A percentile compares a stretch with the other conserved stretches of the same genome.
Conservation (phyloP, 305 asterid genomes). For the Striga hermonthica region DNA sequence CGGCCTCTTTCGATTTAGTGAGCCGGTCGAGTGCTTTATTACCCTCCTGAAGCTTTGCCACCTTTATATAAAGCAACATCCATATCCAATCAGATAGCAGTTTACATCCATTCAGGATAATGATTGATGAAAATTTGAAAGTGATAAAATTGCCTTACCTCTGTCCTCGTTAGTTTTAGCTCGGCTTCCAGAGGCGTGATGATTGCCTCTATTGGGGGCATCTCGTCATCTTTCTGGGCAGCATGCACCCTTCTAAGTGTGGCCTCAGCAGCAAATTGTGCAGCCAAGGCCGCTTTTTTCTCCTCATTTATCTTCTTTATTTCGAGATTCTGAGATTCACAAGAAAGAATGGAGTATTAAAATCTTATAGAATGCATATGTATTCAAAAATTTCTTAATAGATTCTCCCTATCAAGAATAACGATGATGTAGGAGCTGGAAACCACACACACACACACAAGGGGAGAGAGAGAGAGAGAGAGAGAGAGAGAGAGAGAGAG, state of each 20-base stretch:
- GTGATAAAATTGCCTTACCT: slow-evolving; percentile 44
- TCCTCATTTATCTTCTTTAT: slow-evolving; percentile 84
- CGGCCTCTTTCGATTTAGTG: slow-evolving; percentile 92
- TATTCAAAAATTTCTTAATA: slow-evolving; percentile 18
- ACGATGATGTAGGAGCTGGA: slow-evolving; percentile 10
- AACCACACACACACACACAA: background rate
- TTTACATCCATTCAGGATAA: slow-evolving; percentile 22
- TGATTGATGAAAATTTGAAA: background rate
- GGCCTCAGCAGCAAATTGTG: slow-evolving; percentile 97
- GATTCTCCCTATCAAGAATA: slow-evolving; percentile 16
- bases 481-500: background rate
- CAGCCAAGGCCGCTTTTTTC: slow-evolving; percentile 78
- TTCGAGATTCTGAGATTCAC: slow-evolving; percentile 76
- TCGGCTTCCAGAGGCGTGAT: slow-evolving; percentile 91
- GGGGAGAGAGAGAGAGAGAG: background rate
- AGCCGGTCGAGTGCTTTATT: slow-evolving; percentile 88
- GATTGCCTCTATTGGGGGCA: slow-evolving; percentile 96
- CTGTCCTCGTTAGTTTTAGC: slow-evolving; percentile 73
- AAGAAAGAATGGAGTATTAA: slow-evolving; percentile 26
- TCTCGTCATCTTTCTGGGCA: slow-evolving; percentile 87
- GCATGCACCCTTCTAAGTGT: slow-evolving; percentile 95
- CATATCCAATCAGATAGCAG: slow-evolving; percentile 20
- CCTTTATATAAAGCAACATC: slow-evolving; percentile 46
- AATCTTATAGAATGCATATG: slow-evolving; percentile 10
- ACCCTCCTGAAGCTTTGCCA: slow-evolving; percentile 83